Evolutionary conservation across 2,329 filamentous ascomycete genomes (phyloP), one percentile per base, ranked within the genome.

Genomic region (Talaromyces amestolkiae): DNA sequence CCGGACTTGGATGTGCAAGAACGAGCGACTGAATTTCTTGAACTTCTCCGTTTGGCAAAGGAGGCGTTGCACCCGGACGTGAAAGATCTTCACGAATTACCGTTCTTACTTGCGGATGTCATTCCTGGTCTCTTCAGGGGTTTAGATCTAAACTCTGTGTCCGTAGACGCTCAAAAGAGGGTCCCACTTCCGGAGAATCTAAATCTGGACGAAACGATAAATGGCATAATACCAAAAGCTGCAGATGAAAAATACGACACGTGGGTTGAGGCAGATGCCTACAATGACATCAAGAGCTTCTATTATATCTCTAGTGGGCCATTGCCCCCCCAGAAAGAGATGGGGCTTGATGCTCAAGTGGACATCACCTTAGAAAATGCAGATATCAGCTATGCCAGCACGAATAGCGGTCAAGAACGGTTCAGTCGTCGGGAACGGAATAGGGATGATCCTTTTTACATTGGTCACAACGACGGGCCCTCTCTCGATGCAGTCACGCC

Each of bases 371-470:
- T 41, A 19, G 47, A 65, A 17, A 49, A 41, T 59, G 15, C 19
- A 60, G 63, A 60, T 33, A 39, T 33, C 47, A 24, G 27, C 8
- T 15, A 35, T 47, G n/a, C 24, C 6, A 56, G 8, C 4, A 19
- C n/a, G 9, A 35, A 35, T 24, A 56, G 17, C 11, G 24, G 17
- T 39, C 13, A 45, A 51, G 58, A 61, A 51, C 91, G 89, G 71
- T 87, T 89, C 3, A 92, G 97, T 73, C 86, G 93, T 11, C 80
- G 85, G 65, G 93, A 96, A 74, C 87, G 92, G 65, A 92, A 97
- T 76, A 91, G 86, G 70, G 94, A 98, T 73, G 95, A 99, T 72
- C 95, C 95, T 0, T 99, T 97, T 76, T 99, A 99, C 74, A 98
- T 99, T 72, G 83, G 83, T 27, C 78, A 80, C 8, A 79, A 79